A percentile compares a stretch with the other conserved stretches of the same genome.
Evolutionary conservation across 352 stramenopile genomes (phyloP).

Genomic region (Chrysophaeum taylorii): DNA sequence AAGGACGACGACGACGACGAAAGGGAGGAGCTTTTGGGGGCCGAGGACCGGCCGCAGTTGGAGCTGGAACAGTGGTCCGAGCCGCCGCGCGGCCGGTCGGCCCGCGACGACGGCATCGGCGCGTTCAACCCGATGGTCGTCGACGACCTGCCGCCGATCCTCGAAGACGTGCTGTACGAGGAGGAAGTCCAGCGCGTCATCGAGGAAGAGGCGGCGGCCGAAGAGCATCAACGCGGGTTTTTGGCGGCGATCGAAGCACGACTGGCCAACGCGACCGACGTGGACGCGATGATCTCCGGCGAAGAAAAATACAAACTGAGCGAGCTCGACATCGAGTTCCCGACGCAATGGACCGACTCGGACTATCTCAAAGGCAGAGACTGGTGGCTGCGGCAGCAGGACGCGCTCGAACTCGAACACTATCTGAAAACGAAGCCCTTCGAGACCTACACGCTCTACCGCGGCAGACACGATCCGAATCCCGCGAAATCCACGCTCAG

Average conservation of each 20-base stretch:
- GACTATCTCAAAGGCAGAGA: slow-evolving; percentile 5
- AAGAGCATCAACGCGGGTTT: not conserved
- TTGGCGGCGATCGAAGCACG: not conserved
- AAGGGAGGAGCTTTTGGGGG: not conserved
- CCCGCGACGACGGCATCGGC: not conserved
- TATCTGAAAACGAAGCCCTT: slow-evolving; percentile 57
- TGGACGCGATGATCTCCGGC: not conserved
- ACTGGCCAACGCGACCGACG: not conserved
- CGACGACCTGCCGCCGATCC: not conserved
- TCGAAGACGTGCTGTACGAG: slow-evolving; percentile 5
- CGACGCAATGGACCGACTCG: not conserved
- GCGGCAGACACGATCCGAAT: slow-evolving; percentile 28
- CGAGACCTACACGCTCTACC: slow-evolving; percentile 58
- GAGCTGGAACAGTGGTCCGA: not conserved
- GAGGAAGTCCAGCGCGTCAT: not conserved
- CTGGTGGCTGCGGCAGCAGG: not conserved
- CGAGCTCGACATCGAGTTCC: slow-evolving; percentile 5
- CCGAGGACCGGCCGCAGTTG: not conserved
- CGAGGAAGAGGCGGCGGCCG: not conserved
- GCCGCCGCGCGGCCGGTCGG: not conserved
- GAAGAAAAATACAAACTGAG: not conserved
- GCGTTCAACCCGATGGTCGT: not conserved
- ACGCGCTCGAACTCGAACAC: slow-evolving; percentile 16
- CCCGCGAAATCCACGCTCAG: slow-evolving; percentile 24
- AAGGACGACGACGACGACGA: not conserved